Base-by-base conservation (phyloP, 2,329 filamentous ascomycete genomes). In the Stachybotrys chlorohalonatus region DNA sequence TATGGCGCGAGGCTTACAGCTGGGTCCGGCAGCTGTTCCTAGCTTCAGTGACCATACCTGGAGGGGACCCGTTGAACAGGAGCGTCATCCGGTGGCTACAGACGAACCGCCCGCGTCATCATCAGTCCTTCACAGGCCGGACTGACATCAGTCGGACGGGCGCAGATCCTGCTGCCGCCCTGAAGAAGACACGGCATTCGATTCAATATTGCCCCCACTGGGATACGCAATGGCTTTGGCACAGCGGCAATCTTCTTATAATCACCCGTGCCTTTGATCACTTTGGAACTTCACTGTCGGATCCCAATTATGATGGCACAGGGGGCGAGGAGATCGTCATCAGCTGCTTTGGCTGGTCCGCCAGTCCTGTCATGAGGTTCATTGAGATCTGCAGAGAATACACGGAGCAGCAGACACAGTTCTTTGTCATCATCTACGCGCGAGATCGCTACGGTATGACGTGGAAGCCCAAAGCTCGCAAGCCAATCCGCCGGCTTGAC, bases 271-370 rank as follows among this genome's bases (percentile, higher is more conserved):
- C 72, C 5, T 62, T 72, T 39, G 70, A 72, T 7, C 68, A 68
- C 58, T 74, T 70, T 49, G 64, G 64, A 39, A 62, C 68, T 7
- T 62, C 49, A 53, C 64, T 75, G 54, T 66, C 66, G 11, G 73
- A 76, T 51, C 72, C 73, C 7, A 68, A 64, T n/a, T 74, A 73
- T 53, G 73, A 77, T 47, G 75, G 75, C 7, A 65, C 75, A 16
- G 73, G 73, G 5, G 73, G 73, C 11, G 73, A 77, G 58, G 73
- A 76, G 49, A 68, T 78, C 45, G 74, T 70, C 1, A 63, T 80
- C 32, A 77, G 74, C 64, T 79, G 75, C 55, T 69, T 81, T 17
- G 77, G 77, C 11, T 73, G 76, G 55, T 81, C 79, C 1, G 76
- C 74, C 0, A 69, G 71, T 1, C 77, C 78, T 0, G 73, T 80